Evolutionary conservation across 352 stramenopile genomes (phyloP).

Genomic region (Globisporangium nodosum): DNA sequence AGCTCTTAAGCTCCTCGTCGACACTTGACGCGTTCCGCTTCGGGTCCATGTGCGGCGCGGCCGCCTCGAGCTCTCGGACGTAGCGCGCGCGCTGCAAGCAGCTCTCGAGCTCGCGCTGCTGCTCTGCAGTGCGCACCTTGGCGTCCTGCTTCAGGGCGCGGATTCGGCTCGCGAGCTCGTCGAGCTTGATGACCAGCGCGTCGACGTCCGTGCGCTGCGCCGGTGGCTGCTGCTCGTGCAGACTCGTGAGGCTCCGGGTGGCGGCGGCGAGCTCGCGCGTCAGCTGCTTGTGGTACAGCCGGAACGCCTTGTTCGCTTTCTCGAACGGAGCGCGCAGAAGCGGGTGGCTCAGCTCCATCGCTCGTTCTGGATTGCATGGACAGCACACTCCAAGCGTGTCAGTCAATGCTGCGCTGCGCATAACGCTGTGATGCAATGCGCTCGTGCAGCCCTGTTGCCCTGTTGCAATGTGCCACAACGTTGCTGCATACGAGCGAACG

Average conservation of each 20-base stretch:
- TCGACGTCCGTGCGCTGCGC: constrained; percentile 58
- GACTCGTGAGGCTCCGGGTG: constrained; percentile 36
- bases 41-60: constrained; percentile 13
- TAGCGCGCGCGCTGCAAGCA: constrained; percentile 40
- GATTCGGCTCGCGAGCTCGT: constrained; percentile 37
- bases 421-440: too few relatives aligned
- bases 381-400: background rate
- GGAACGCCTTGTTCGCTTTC: constrained; percentile 67
- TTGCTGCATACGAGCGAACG: too few relatives aligned
- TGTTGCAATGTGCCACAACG: too few relatives aligned
- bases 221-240: constrained; percentile 53
- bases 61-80: constrained; percentile 30
- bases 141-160: constrained; percentile 37
- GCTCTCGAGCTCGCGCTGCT: constrained; percentile 52
- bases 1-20: constrained; percentile 13
- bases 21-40: constrained; percentile 1
- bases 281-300: constrained; percentile 77
- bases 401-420: background rate
- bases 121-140: constrained; percentile 36
- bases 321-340: constrained; percentile 75
- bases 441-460: too few relatives aligned
- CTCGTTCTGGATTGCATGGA: background rate
- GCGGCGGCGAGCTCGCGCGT: constrained; percentile 51
- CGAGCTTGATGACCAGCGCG: constrained; percentile 43
- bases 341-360: constrained; percentile 63